Evolutionary conservation across 257 asterid genomes (phyloP), one percentile per base, ranked within the genome.

Genomic region (Nicotiana knightiana): DNA sequence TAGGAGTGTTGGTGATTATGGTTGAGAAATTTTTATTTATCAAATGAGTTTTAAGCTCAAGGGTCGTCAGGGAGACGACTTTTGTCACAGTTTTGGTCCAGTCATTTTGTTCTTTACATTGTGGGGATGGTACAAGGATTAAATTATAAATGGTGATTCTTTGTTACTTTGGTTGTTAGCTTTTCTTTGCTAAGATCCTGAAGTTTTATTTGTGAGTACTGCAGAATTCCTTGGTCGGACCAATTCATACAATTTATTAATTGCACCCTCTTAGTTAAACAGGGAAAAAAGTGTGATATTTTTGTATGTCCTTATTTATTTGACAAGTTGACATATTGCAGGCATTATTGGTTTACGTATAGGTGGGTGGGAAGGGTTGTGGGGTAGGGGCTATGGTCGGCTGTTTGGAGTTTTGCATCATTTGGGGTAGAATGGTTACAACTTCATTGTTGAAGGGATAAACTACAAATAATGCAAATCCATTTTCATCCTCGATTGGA

Each of bases 81-180:
- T 82, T 79, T 68, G 87, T 82, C 51, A 16, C 83, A 83, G 86
- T 83, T 83, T 83, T 79, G 86, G 51, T 80, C 67, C 5, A 57
- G 75, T 33, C 63, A 48, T 73, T n/a, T 61, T 70, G 48, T 46
- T 83, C 12, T 65, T 83, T 83, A 67, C 62, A 70, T 81, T 24
- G 11, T n/a, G 82, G 85, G 24, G 82, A 66, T 48, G 62, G 71
- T 64, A 54, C 80, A 77, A 63, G 65, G 28, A 82, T 26, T 73
- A 75, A 46, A 61, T 81, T 70, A 68, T 61, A 80, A 26, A 71
- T 71, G 37, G 59, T 71, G 78, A 13, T 71, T 46, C 24, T 24
- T 71, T 71, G 61, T 46, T 71, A 37, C 78, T 46, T 24, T 46
- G 39, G 2, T 80, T 58, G 76, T 80, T 55, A 73, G 15, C 13